Evolutionary conservation across 2,329 filamentous ascomycete species (phyloP).

Genomic region (Nemania serpens): DNA sequence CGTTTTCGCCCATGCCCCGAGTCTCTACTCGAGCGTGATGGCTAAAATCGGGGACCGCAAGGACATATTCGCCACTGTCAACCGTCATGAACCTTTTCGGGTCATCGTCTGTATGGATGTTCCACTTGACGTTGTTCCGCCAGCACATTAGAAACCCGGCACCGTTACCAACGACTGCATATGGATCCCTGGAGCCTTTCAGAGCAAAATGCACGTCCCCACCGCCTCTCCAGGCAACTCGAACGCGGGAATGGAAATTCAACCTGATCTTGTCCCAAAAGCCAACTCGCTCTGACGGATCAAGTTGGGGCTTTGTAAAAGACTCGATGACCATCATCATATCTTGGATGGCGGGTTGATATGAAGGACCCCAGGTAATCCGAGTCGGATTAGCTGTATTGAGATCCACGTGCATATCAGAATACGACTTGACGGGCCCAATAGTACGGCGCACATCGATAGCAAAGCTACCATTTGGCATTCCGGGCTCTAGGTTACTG

Average conservation of each 20-base stretch:
- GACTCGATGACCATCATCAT: constrained; percentile 99
- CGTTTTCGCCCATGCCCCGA: constrained; percentile 56
- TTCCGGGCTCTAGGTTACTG: constrained; percentile 59
- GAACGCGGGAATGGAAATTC: constrained; percentile 89
- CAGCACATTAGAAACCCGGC: constrained; percentile 98
- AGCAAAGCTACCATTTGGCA: constrained; percentile 69
- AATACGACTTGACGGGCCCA: constrained; percentile 94
- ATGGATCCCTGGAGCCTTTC: constrained; percentile 91
- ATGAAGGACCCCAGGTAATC: constrained; percentile 96
- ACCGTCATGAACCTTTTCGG: constrained; percentile 94
- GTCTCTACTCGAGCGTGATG: constrained; percentile 76
- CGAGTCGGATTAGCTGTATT: constrained; percentile 90
- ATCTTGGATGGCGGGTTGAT: constrained; percentile 96
- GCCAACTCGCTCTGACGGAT: constrained; percentile 89
- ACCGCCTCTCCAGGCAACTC: constrained; percentile 90
- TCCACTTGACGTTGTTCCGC: constrained; percentile 90
- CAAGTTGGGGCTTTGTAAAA: constrained; percentile 93
- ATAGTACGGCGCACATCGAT: constrained; percentile 90
- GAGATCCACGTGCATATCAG: constrained; percentile 88
- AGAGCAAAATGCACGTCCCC: constrained; percentile 93
- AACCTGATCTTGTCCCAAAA: constrained; percentile 99
- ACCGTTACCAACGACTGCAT: constrained; percentile 87
- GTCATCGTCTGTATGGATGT: constrained; percentile 81
- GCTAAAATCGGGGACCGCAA: constrained; percentile 93
- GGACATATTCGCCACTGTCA: constrained; percentile 91